Conservation (phyloP, 2,329 filamentous ascomycete species). For the Colletotrichum ledebouriae region DNA sequence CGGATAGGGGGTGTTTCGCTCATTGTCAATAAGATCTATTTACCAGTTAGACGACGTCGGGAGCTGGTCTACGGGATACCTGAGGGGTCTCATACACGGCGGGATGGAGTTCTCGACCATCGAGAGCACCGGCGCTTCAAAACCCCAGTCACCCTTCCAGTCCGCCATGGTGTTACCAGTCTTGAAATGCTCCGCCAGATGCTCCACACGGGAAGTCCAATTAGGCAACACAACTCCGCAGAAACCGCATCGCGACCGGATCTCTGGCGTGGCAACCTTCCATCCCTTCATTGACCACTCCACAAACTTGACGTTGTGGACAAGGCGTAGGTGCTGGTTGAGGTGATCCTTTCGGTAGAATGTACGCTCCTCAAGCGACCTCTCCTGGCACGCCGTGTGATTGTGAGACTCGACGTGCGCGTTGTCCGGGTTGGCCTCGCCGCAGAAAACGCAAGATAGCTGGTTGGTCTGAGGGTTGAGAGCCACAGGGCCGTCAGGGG, state of each 20-base stretch:
- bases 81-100: slow-evolving; percentile 66
- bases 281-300: slow-evolving; percentile 75
- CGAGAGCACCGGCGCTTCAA: slow-evolving; percentile 70
- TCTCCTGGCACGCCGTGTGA: slow-evolving; percentile 75
- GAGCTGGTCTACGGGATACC: slow-evolving; percentile 54
- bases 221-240: slow-evolving; percentile 73
- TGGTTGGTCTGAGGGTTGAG: slow-evolving; percentile 72
- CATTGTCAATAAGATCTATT: slow-evolving; percentile 74
- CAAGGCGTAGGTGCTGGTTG: slow-evolving; percentile 74
- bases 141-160: slow-evolving; percentile 80
- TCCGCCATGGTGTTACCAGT: slow-evolving; percentile 74
- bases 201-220: slow-evolving; percentile 72
- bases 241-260: slow-evolving; percentile 75
- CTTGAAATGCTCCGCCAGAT: slow-evolving; percentile 78
- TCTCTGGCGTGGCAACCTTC: slow-evolving; percentile 72
- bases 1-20: slow-evolving; percentile 69
- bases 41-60: slow-evolving; percentile 56
- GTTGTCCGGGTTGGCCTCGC: slow-evolving; percentile 65
- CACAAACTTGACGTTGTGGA: slow-evolving; percentile 72
- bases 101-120: slow-evolving; percentile 77
- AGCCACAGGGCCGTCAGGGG: slow-evolving; percentile 67
- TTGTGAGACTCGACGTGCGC: slow-evolving; percentile 72
- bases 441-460: slow-evolving; percentile 71
- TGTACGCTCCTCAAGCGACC: slow-evolving; percentile 70
- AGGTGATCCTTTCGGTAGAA: slow-evolving; percentile 77